These are phyloP conservation scores for Fusarium drepaniforme DNA, from an alignment of 2,329 filamentous ascomycete species.

Conservation along the genomic window DNA sequence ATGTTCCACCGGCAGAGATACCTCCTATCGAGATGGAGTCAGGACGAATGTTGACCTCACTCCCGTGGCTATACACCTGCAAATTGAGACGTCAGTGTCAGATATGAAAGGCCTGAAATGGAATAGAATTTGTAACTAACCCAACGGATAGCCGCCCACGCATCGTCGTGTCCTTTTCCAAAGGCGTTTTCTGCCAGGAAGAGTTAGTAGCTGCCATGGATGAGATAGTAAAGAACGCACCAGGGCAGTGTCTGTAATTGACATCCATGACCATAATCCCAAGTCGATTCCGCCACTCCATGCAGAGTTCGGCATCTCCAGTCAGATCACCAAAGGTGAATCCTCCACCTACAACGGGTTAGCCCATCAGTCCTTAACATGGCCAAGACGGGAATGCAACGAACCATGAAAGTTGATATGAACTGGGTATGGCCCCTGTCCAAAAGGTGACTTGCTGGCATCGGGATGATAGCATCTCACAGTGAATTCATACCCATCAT, in stretches of 20 bases:
- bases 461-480: background rate
- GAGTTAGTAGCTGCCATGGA: background rate
- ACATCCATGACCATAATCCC: background rate
- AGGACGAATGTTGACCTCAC: background rate
- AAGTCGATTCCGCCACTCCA: background rate
- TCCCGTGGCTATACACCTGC: background rate
- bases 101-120: fast-evolving
- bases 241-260: background rate
- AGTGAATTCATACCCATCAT: background rate
- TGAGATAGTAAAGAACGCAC: background rate
- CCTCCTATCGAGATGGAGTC: background rate
- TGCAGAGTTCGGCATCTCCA: background rate
- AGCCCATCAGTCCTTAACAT: background rate
- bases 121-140: background rate
- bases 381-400: background rate
- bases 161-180: background rate
- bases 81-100: background rate
- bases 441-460: background rate
- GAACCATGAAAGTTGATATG: background rate
- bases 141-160: background rate
- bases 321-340: background rate
- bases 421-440: background rate
- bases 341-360: background rate
- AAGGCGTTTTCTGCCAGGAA: background rate
- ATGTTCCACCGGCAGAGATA: background rate